Percentiles rank a stretch among this genome's conserved stretches.
phyloP scores from a whole-genome alignment of 192 early-diverging fungal species.

The Glomus cerebriforme region DNA sequence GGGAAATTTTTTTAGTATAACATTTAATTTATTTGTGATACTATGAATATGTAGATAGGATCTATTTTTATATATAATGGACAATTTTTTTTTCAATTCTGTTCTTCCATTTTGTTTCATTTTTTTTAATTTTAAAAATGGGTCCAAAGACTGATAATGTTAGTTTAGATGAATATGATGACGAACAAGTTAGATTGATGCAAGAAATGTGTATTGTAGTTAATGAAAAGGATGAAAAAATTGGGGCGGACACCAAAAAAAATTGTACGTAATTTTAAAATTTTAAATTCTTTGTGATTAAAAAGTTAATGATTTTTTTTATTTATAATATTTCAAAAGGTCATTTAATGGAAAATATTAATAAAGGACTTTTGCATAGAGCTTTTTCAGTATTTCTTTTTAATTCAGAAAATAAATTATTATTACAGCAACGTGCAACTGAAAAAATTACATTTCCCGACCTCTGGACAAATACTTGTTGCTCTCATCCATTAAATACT shows the following conservation, averaged over 20 bases:
- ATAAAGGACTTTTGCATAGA: constrained; percentile 86
- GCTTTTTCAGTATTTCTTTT: constrained; percentile 98
- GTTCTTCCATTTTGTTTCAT: too few species aligned
- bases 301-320: neutral
- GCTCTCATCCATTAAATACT: constrained; percentile 91
- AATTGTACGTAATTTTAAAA: constrained; percentile 64
- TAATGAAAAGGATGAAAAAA: constrained; percentile 79
- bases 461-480: constrained; percentile 98
- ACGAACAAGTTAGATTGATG: constrained; percentile 93
- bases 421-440: constrained; percentile 91
- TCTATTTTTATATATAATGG: too few species aligned
- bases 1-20: too few species aligned
- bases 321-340: constrained; percentile 52
- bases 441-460: constrained; percentile 99
- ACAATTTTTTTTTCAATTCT: too few species aligned
- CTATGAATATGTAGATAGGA: too few species aligned
- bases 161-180: constrained; percentile 67
- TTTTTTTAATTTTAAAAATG: neutral
- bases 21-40: too few species aligned
- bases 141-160: constrained; percentile 37
- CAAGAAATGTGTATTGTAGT: constrained; percentile 97
- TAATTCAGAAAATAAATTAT: constrained; percentile 78
- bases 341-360: constrained; percentile 95
- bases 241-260: constrained; percentile 90
- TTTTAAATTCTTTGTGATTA: neutral